phyloP scores from a whole-genome alignment of 2,329 filamentous ascomycete species.

The Neofusicoccum sp. region DNA sequence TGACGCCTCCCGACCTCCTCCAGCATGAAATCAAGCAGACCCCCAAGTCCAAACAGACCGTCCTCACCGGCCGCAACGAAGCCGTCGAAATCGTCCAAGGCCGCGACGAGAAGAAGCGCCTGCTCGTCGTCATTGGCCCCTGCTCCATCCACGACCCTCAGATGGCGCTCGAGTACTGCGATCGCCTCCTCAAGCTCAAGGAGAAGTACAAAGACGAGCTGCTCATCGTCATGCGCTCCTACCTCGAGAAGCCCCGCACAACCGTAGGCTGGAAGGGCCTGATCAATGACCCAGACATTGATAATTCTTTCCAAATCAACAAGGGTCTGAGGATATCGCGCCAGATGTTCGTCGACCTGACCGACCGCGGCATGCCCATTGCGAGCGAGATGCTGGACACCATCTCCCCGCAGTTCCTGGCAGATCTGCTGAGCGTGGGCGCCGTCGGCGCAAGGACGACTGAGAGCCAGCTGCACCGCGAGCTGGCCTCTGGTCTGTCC shows the following conservation, averaged over 20 bases:
- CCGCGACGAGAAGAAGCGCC: conserved; percentile 54
- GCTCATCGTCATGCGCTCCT: conserved; percentile 94
- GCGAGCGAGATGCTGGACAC: conserved; percentile 98
- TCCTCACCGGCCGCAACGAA: conserved; percentile 60
- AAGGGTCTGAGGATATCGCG: conserved; percentile 85
- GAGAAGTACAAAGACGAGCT: conserved; percentile 87
- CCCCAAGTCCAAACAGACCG: conserved; percentile 51
- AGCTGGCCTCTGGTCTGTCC: conserved; percentile 87
- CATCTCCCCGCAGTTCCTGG: conserved; percentile 94
- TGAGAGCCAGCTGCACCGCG: conserved; percentile 91
- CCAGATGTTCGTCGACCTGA: conserved; percentile 91
- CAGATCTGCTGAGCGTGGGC: conserved; percentile 86
- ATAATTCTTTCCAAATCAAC: conserved; percentile 98
- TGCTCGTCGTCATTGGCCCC: conserved; percentile 83
- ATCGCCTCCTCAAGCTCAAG: conserved; percentile 74
- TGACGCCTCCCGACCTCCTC: conserved; percentile 90
- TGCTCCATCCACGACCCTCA: conserved; percentile 96
- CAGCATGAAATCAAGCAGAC: conserved; percentile 80
- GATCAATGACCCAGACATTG: conserved; percentile 98
- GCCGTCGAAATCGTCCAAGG: conserved; percentile 61
- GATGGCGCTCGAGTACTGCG: conserved; percentile 89
- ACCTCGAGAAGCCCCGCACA: conserved; percentile 97
- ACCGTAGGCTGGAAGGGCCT: conserved; percentile 98
- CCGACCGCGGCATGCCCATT: conserved; percentile 88
- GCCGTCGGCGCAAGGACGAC: conserved; percentile 96